A percentile compares a stretch with the other conserved stretches of the same genome.
Evolutionary conservation across 139 green algal species (phyloP).

Genomic region (Yamagishiella unicocca): DNA sequence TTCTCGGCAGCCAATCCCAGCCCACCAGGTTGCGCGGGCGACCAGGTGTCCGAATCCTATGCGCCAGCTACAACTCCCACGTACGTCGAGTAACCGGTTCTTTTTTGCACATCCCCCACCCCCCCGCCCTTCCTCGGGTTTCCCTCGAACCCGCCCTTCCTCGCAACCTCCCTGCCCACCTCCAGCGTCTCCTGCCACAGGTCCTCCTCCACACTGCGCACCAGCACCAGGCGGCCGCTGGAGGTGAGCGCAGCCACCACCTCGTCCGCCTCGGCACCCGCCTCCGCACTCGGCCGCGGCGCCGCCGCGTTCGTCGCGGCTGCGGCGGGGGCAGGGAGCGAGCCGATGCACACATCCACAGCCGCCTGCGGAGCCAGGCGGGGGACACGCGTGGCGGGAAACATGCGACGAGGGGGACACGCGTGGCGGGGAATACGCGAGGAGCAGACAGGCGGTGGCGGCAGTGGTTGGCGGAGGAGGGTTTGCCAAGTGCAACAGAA

Average conservation of each 20-base stretch:
- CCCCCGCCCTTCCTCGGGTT: neutral
- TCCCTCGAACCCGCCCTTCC: too few relatives aligned
- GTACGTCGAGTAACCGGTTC: too few relatives aligned
- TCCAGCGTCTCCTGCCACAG: slow-evolving; percentile 82
- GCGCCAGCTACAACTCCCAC: too few relatives aligned
- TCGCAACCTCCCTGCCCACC: slow-evolving; percentile 22
- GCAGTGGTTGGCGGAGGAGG: too few relatives aligned
- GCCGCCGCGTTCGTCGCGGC: neutral
- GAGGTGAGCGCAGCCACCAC: slow-evolving; percentile 68
- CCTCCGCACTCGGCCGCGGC: neutral
- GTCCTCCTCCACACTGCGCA: slow-evolving; percentile 68
- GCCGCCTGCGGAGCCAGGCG: slow-evolving; percentile 42
- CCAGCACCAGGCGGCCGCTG: slow-evolving; percentile 70
- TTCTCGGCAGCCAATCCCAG: too few relatives aligned
- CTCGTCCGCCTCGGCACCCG: slow-evolving; percentile 51
- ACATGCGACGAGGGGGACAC: too few relatives aligned
- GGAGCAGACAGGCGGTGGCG: too few relatives aligned
- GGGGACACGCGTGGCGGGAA: too few relatives aligned
- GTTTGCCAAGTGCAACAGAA: too few relatives aligned
- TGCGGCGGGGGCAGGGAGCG: neutral
- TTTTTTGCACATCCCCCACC: neutral
- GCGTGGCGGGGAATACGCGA: too few relatives aligned
- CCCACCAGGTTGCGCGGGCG: too few relatives aligned
- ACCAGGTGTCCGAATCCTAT: too few relatives aligned
- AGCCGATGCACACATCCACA: slow-evolving; percentile 55